A percentile compares a stretch with the other conserved stretches of the same genome.
Conservation (phyloP, 164 flowering plant genomes). For the Stephania cephalantha region DNA sequence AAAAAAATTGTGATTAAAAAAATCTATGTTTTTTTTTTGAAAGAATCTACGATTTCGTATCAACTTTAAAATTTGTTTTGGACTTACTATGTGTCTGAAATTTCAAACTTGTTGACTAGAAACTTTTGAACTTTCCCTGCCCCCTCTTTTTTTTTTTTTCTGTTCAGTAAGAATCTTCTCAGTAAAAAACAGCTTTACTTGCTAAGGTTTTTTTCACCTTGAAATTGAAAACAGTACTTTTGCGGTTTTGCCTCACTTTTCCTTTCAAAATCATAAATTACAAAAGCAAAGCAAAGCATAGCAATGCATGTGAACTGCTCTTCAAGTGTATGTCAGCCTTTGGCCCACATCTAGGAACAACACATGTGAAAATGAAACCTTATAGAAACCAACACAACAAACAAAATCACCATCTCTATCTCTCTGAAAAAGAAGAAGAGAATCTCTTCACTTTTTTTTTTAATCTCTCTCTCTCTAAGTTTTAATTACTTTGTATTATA, state of each 20-base stretch:
- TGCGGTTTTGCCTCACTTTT: not conserved
- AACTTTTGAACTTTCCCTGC: not conserved
- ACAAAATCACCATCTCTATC: not conserved
- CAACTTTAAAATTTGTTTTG: not conserved
- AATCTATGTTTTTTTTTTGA: too few relatives aligned
- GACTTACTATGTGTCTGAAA: not conserved
- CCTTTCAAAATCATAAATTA: not conserved
- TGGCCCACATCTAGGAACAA: not conserved
- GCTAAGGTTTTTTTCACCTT: not conserved
- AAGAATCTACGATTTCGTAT: too few relatives aligned
- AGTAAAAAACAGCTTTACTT: not conserved
- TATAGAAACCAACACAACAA: not conserved
- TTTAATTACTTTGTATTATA: too few relatives aligned
- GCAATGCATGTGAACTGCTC: not conserved
- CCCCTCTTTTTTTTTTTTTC: not conserved
- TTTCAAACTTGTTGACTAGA: not conserved
- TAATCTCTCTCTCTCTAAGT: not conserved
- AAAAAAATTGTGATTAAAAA: too few relatives aligned
- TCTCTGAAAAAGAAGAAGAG: not conserved
- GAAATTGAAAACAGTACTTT: not conserved
- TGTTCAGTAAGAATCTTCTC: not conserved
- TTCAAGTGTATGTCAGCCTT: not conserved
- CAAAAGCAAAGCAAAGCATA: not conserved
- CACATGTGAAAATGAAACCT: not conserved
- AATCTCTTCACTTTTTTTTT: not conserved